phyloP scores from a whole-genome alignment of 371 early-diverging fungal species.

The Haplosporangium sp. region DNA sequence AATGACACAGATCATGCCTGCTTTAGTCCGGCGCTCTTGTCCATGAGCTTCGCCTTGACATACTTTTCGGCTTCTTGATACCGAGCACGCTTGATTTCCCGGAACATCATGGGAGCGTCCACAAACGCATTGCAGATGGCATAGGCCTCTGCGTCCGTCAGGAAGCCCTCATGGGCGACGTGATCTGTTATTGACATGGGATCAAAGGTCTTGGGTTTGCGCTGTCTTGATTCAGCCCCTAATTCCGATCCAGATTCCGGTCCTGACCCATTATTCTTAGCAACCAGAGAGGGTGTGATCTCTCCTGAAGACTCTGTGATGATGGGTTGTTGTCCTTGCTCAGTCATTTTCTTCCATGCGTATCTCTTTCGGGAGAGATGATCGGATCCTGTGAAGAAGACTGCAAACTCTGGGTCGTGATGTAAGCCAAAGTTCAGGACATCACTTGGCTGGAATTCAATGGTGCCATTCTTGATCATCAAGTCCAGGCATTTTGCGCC shows the following conservation, averaged over 20 bases:
- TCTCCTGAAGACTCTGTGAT: slow-evolving; percentile 49
- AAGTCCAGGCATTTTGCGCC: slow-evolving; percentile 70
- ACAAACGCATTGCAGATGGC: slow-evolving; percentile 23
- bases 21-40: slow-evolving; percentile 1
- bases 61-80: slow-evolving; percentile 43
- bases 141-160: slow-evolving; percentile 38
- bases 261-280: background rate
- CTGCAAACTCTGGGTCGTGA: slow-evolving; percentile 58
- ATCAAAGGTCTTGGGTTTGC: slow-evolving; percentile 15
- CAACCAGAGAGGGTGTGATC: slow-evolving; percentile 10
- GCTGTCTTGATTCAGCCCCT: background rate
- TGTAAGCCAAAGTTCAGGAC: slow-evolving; percentile 54
- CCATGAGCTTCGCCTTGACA: slow-evolving; percentile 39
- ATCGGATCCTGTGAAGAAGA: slow-evolving; percentile 44
- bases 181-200: slow-evolving; percentile 43
- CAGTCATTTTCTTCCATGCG: background rate
- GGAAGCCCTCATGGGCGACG: slow-evolving; percentile 37
- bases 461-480: slow-evolving; percentile 41
- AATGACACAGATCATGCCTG: background rate
- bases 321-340: slow-evolving; percentile 14
- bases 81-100: slow-evolving; percentile 35
- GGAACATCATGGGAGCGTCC: slow-evolving; percentile 6
- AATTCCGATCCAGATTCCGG: background rate
- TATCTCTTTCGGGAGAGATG: slow-evolving; percentile 29
- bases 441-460: slow-evolving; percentile 44